Percentiles rank a stretch among this genome's conserved stretches.
Conservation (phyloP, 1,284 basidiomycete genomes). For the Sporisorium exsertum region DNA sequence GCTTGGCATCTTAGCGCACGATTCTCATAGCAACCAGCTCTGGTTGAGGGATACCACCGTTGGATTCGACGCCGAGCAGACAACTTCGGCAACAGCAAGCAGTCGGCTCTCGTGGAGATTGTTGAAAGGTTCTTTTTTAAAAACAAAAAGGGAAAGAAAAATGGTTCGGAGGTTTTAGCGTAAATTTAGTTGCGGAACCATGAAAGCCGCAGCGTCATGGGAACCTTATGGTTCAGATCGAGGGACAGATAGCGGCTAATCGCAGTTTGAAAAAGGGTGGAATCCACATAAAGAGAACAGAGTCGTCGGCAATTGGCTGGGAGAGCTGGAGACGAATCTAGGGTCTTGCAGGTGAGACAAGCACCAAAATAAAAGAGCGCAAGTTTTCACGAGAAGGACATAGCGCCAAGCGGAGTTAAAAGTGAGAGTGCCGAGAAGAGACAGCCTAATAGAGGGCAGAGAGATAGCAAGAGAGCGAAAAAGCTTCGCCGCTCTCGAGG, state of each 20-base stretch:
- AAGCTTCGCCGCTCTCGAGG: not conserved
- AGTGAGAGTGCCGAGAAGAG: not conserved
- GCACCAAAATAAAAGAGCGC: not conserved
- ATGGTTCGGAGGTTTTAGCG: no score
- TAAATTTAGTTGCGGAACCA: no score
- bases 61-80: not conserved
- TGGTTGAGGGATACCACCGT: no score
- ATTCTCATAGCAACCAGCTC: not conserved
- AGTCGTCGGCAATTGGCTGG: no score
- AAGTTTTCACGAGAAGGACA: no score
- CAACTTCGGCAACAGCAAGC: not conserved
- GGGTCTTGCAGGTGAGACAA: not conserved
- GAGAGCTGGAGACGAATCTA: no score
- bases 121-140: not conserved
- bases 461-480: no score
- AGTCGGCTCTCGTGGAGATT: not conserved
- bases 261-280: not conserved
- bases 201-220: not conserved
- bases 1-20: not conserved
- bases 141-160: no score
- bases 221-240: not conserved
- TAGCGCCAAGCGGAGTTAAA: not conserved
- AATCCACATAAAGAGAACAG: no score
- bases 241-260: not conserved
- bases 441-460: no score